These are phyloP conservation scores for Penicillium corylophilum DNA, from an alignment of 2,329 filamentous ascomycete genomes.

Conservation along the genomic window DNA sequence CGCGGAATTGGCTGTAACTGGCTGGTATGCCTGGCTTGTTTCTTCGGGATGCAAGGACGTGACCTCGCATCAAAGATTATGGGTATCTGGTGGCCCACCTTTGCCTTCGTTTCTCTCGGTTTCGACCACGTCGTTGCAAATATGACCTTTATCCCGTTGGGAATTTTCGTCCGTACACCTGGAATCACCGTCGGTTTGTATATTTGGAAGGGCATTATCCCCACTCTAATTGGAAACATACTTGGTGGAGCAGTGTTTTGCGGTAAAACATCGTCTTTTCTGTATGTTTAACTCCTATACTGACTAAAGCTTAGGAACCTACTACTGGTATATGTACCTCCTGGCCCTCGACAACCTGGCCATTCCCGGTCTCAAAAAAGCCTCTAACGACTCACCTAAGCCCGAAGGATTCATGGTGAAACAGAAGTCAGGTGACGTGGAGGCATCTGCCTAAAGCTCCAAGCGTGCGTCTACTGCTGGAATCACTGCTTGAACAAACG, in stretches of 20 bases:
- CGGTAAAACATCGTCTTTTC: constrained; percentile 26
- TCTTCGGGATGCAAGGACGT: constrained; percentile 46
- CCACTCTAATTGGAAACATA: constrained; percentile 54
- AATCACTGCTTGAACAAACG: neutral
- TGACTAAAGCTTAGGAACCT: constrained; percentile 26
- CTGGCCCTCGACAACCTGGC: constrained; percentile 21
- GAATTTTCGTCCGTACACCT: constrained; percentile 50
- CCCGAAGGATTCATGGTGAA: too few relatives aligned
- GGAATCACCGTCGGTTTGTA: constrained; percentile 51
- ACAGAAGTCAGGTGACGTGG: constrained; percentile 6
- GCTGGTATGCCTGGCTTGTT: constrained; percentile 58
- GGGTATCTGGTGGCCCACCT: constrained; percentile 58
- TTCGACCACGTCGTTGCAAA: constrained; percentile 60
- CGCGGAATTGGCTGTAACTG: constrained; percentile 58
- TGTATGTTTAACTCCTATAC: neutral
- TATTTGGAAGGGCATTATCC: constrained; percentile 59
- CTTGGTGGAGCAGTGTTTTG: constrained; percentile 55
- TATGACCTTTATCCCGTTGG: constrained; percentile 56
- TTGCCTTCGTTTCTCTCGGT: constrained; percentile 54
- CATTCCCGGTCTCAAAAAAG: constrained; percentile 14
- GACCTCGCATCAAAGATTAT: constrained; percentile 56
- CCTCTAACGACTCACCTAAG: neutral
- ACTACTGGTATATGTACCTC: constrained; percentile 52
- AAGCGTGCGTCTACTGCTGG: too few relatives aligned
- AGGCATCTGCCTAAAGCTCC: constrained; percentile 6